Evolutionary conservation across 2,329 filamentous ascomycete genomes (phyloP), one percentile per base, ranked within the genome.

Genomic region (Simplicillium aogashimaense): DNA sequence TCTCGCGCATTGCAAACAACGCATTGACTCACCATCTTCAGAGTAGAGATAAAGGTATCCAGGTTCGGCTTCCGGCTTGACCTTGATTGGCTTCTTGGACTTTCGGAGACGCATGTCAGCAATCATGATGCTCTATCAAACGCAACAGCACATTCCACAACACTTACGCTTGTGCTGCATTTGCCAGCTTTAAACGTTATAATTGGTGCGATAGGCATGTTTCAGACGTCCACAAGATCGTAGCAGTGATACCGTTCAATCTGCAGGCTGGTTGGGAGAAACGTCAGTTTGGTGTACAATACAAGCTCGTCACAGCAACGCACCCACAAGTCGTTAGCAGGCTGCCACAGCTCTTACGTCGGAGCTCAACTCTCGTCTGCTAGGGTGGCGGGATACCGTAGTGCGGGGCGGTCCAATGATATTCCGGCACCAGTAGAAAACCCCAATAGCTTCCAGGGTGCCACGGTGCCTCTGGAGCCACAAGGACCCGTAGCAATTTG

Each of bases 151-250:
- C 7, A 7, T 20, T 9, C 4, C 16, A n/a, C n/a, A 4, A 32
- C 29, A 39, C 83, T 57, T 67, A 94, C 88, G 60, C 89, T 81
- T 45, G 90, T 61, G 39, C 92, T 81, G 66, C 90, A 97, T 61
- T 77, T 78, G 62, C 90, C 90, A 48, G 90, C 90, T 74, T 95
- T 95, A 76, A 97, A 97, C 13, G 88, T 94, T 60, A 97, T 89
- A 57, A 95, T 76, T 28, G 90, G 88, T 50, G 74, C 62, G 63
- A 86, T 80, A 47, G 89, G 86, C 88, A 95, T 95, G 48, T 45
- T 47, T 25, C 20, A 25, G 20, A 25, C 5, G 20, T 25, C 20
- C 20, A 25, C 6, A 25, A 25, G 20, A 25, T 25, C 9, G 20
- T 6, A 25, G 6, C 9, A 25, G 6, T 25, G 9, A 25, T 6